phyloP scores from a whole-genome alignment of 225 moss, liverwort and hornwort genomes.

The Ulota crispa region DNA sequence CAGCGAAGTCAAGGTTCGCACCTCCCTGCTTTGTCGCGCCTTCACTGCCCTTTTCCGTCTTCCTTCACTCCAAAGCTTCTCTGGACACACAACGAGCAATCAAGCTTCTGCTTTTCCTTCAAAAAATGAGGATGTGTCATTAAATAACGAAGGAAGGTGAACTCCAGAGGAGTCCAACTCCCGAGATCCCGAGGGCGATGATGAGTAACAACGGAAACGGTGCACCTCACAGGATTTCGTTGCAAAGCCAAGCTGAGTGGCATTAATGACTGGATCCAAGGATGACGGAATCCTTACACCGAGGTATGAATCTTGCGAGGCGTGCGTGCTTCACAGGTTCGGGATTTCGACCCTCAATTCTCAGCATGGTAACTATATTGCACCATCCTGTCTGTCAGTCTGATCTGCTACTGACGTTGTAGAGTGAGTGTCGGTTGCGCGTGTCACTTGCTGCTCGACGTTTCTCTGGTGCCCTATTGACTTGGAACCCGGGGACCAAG shows the following conservation, averaged over 20 bases:
- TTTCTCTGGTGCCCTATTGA: neutral
- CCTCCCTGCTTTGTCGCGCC: conserved; percentile 15
- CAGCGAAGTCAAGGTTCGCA: neutral
- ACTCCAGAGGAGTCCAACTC: neutral
- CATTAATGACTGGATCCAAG: neutral
- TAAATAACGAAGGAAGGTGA: neutral
- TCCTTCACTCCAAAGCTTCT: neutral
- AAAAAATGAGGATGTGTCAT: neutral
- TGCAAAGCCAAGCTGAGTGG: neutral
- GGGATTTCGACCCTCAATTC: neutral
- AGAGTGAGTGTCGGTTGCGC: conserved; percentile 12
- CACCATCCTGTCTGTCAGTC: neutral
- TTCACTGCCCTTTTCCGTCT: neutral
- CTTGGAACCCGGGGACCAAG: neutral
- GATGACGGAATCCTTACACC: neutral
- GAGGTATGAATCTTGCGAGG: neutral
- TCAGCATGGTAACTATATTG: neutral
- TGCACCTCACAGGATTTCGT: neutral
- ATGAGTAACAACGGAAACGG: neutral
- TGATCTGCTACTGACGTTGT: neutral
- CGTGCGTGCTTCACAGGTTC: neutral
- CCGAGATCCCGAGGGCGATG: neutral
- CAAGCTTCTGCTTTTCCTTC: neutral
- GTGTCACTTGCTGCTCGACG: neutral
- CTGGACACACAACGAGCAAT: neutral